These are phyloP conservation scores for Planoprotostelium fungivorum DNA, from an alignment of 78 protist genomes.

Conservation along the genomic window DNA sequence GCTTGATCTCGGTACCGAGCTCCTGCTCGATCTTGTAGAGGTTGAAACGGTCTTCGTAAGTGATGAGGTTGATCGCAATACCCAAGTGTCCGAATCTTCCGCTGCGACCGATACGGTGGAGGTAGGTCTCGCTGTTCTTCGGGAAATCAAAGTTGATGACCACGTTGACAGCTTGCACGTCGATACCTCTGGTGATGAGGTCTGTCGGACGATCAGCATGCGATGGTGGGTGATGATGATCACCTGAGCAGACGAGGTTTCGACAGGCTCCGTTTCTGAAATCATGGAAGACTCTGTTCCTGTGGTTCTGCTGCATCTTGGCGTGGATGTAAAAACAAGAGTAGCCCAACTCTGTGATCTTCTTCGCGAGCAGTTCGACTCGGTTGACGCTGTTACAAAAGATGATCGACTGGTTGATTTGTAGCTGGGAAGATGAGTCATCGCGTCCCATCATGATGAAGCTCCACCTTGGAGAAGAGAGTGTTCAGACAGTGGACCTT, in stretches of 20 bases:
- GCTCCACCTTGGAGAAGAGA: slow-evolving; percentile 81
- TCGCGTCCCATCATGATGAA: background rate
- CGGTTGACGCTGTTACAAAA: slow-evolving; percentile 96
- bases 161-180: slow-evolving; percentile 97
- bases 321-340: slow-evolving; percentile 99
- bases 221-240: slow-evolving; percentile 1
- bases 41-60: slow-evolving; percentile 90
- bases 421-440: slow-evolving; percentile 39
- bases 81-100: slow-evolving; percentile 99
- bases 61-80: slow-evolving; percentile 98
- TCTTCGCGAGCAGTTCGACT: slow-evolving; percentile 95
- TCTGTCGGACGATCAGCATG: slow-evolving; percentile 44
- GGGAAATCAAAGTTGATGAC: slow-evolving; percentile 99
- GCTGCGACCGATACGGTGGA: slow-evolving; percentile 98
- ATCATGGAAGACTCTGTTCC: slow-evolving; percentile 98
- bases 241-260: slow-evolving; percentile 94
- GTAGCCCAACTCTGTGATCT: slow-evolving; percentile 88
- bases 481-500: slow-evolving; percentile 97
- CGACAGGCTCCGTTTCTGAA: slow-evolving; percentile 95
- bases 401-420: slow-evolving; percentile 98
- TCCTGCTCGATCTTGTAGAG: slow-evolving; percentile 93
- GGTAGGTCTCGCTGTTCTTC: slow-evolving; percentile 91
- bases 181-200: slow-evolving; percentile 96
- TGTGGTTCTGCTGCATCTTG: slow-evolving; percentile 91
- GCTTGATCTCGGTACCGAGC: slow-evolving; percentile 94